Evolutionary conservation across 148 eudicot species (phyloP), one percentile per base, ranked within the genome.

Genomic region (Chenopodium formosanum): DNA sequence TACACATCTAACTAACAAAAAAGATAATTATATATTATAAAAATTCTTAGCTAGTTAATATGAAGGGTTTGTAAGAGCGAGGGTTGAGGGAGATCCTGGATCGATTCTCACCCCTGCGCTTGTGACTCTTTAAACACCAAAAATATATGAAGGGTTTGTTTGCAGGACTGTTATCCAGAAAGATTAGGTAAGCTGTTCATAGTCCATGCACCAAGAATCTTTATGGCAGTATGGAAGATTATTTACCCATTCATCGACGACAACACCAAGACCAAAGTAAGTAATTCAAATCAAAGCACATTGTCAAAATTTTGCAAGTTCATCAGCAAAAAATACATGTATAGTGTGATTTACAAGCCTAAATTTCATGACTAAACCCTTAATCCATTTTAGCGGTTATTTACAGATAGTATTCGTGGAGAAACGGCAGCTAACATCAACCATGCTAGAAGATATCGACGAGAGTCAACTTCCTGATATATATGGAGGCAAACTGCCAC

Each of bases 91-190:
- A 31, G 2, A 31, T 31, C 32, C 32, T 31, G 0, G 2, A 31
- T 31, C 32, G 32, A 1, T 31, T 31, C 32, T 31, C 32, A 31
- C 32, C 32, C 32, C 2, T 31, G 2, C 2, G 2, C 32, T 31
- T 31, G 32, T 31, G 32, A 2, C 32, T 31, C 32, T 31, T 31
- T 31, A 31, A 31, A 31, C 32, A 31, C 32, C 32, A 31, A 31
- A 31, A 31, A 31, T 1, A 31, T 31, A 31, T 44, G 37, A 20
- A 44, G 64, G 23, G 63, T 13, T 19, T 32, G 31, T 62, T 46
- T 78, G 82, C 91, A 95, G 97, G 97, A 95, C 46, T 92, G 82
- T 80, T 91, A 93, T 80, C 99, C 99, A 14, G 99, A 95, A 85
- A 90, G 97, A 85, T 86, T 95, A 44, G 97, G 93, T 13, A 95